Base-by-base conservation (phyloP, 768 basidiomycete genomes). In the Termitomyces sp. region DNA sequence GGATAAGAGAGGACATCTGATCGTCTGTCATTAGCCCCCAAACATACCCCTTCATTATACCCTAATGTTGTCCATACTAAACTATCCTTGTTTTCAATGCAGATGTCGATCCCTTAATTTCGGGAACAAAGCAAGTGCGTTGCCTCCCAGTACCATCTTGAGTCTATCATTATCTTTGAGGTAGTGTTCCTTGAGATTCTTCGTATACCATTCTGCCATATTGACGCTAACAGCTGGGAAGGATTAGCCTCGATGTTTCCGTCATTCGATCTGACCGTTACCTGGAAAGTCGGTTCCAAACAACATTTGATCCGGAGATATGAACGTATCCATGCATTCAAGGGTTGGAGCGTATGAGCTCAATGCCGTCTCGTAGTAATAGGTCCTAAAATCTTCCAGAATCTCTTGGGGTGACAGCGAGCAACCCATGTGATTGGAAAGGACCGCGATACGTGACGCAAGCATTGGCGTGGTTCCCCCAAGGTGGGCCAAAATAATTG, bases 231-330 rank as follows among this genome's bases (percentile, higher is more conserved):
- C 85, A 35, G 87, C 88, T 90, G 53, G 28, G 47, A 38, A 22
- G 48, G n/a, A 24, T 46, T n/a, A 58, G 16, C 41, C n/a, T 53
- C 30, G 2, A 40, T 47, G 28, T 13, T n/a, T 20, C 24, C 2
- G 18, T 16, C 2, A 35, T 7, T 40, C 13, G 11, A 20, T 16
- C 7, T 3, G 62, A 72, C 55, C 10, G 9, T 20, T 67, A 87
- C 89, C 89, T 54, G 89, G 89, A 65, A 87, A 88, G 68, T 92
- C 89, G 16, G 85, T 86, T 41, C 89, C 89, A 67, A 87, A 90
- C 26, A 90, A 70, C 54, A 91, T 69, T 36, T 70, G 82, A 46
- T 82, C 79, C 1, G 70, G 65, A 22, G 71, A 65, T 3, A 83
- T 77, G 64, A 87, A 83, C 20, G 67, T 66, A 48, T 84, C 73